A percentile compares a stretch with the other conserved stretches of the same genome.
Evolutionary conservation across 345 rosid genomes (phyloP).

Genomic region (Citrus medica): DNA sequence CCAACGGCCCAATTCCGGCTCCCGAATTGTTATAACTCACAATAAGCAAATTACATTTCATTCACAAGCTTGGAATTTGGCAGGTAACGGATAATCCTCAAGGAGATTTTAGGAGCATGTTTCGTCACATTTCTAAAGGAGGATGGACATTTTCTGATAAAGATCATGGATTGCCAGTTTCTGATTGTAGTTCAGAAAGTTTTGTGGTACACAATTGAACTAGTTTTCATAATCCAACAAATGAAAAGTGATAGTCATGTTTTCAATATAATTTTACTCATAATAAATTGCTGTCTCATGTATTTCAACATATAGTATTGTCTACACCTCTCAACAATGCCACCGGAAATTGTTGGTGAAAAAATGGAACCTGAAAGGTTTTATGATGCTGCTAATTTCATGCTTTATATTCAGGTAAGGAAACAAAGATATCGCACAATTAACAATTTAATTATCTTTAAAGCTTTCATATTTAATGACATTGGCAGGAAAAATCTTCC

Average conservation of each 20-base stretch:
- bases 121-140: slow-evolving; percentile 48
- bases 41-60: too few species aligned
- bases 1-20: too few species aligned
- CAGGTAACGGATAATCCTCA: slow-evolving; percentile 41
- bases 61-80: neutral
- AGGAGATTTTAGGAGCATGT: slow-evolving; percentile 33
- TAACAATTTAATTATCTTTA: neutral
- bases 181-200: slow-evolving; percentile 46
- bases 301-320: slow-evolving; percentile 28
- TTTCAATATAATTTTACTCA: neutral
- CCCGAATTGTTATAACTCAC: too few species aligned
- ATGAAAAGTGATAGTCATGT: neutral
- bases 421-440: neutral
- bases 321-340: slow-evolving; percentile 41
- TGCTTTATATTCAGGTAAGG: slow-evolving; percentile 49
- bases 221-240: too few species aligned
- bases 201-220: slow-evolving; percentile 23
- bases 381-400: slow-evolving; percentile 48
- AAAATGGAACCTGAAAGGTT: slow-evolving; percentile 37
- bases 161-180: slow-evolving; percentile 56
- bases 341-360: slow-evolving; percentile 50
- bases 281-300: neutral
- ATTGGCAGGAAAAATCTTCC: neutral
- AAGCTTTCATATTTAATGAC: neutral
- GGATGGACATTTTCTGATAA: slow-evolving; percentile 49